Evolutionary conservation across 1,284 basidiomycete genomes (phyloP), one percentile per base, ranked within the genome.

Genomic region (Cryptococcus floricola): DNA sequence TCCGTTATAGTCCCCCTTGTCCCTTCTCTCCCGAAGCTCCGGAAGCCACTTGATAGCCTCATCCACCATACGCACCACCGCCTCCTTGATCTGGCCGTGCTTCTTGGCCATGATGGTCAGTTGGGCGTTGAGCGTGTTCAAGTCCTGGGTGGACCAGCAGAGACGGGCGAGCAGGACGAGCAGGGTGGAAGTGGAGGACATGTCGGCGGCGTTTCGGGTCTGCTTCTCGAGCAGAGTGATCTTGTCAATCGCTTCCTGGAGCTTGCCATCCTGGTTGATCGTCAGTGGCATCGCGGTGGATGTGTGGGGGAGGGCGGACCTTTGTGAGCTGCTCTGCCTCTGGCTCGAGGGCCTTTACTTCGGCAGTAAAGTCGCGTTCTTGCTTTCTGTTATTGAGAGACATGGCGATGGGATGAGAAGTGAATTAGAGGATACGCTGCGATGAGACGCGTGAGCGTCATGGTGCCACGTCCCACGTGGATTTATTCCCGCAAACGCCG

Each of bases 1-100:
- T 59, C 85, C 83, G 48, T 81, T 80, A 59, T 56, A 75, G 53
- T 73, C 66, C 34, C 73, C 73, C 42, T 64, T 60, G 46, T 74
- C 74, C 61, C 74, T 77, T 52, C 68, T 61, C 42, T 63, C 58
- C 60, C 73, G 74, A 57, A 93, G 81, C 48, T 87, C 85, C 8
- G 87, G 84, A 50, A 96, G 78, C 84, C 88, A 95, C 7, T 78
- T 80, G 78, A 93, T 89, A 2, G 84, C 82, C 63, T 85, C 84
- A 69, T 97, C 92, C 9, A 98, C 93, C 78, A 99, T 88, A 16
- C 86, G 84, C 67, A 94, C 89, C 25, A 93, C 87, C 0, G 87
- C 88, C 59, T 84, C 88, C 74, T 98, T 96, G 60, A 98, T 80
- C 73, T 99, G 96, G 0, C 96, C 96, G 77, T 98, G 96, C 75